A percentile compares a stretch with the other conserved stretches of the same genome.
phyloP scores from a whole-genome alignment of 495 filamentous ascomycete genomes.

The Apodospora peruviana region DNA sequence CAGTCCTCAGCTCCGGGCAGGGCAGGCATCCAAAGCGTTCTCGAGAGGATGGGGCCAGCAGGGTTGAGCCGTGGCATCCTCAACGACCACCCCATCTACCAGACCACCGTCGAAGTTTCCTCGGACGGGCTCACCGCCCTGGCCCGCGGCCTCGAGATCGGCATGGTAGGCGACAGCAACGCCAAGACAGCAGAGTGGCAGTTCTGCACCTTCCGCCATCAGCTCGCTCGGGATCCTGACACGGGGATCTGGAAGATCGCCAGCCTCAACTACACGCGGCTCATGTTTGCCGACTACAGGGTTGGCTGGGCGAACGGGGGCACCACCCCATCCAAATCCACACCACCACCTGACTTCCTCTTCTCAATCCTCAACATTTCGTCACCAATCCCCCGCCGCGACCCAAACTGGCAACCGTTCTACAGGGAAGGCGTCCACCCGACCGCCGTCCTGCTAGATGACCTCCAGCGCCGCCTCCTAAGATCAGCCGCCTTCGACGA shows the following conservation, averaged over 20 bases:
- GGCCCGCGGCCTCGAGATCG: slow-evolving; percentile 15
- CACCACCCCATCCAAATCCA: neutral
- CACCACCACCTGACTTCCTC: neutral
- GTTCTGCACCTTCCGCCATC: slow-evolving; percentile 11
- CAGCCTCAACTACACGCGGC: slow-evolving; percentile 1
- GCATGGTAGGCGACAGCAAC: slow-evolving; percentile 10
- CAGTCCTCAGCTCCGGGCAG: neutral
- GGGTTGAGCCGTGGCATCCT: slow-evolving; percentile 10
- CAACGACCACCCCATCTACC: slow-evolving; percentile 17
- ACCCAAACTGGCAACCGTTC: neutral
- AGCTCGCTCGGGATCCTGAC: slow-evolving; percentile 9
- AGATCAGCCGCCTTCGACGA: slow-evolving; percentile 15
- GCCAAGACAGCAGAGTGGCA: slow-evolving; percentile 9
- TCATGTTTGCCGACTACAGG: slow-evolving; percentile 9
- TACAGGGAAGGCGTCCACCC: neutral
- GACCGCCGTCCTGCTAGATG: slow-evolving; percentile 3
- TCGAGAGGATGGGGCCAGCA: slow-evolving; percentile 12
- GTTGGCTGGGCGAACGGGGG: slow-evolving; percentile 13
- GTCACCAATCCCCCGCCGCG: neutral
- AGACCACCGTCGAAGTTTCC: slow-evolving; percentile 8
- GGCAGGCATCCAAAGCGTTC: slow-evolving; percentile 1
- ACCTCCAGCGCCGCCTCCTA: slow-evolving; percentile 11
- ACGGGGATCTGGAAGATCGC: slow-evolving; percentile 15
- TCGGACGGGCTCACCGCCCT: slow-evolving; percentile 2
- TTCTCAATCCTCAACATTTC: neutral